Evolutionary conservation across 306 rosid species (phyloP).

Genomic region (Pachyrhizus erosus): DNA sequence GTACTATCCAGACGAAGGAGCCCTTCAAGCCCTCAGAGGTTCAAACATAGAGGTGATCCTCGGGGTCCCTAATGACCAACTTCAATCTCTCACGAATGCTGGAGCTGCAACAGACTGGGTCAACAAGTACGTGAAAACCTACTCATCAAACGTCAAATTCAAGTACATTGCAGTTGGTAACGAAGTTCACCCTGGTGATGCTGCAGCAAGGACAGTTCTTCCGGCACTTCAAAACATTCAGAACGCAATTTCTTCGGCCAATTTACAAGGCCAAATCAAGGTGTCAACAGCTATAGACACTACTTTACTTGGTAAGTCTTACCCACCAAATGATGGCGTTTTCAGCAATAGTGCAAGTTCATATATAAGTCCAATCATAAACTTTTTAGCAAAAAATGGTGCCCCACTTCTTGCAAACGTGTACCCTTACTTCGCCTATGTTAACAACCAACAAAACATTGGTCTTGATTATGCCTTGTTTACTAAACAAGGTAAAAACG

Average conservation of each 20-base stretch:
- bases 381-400: conserved; percentile 50
- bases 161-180: conserved; percentile 62
- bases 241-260: conserved; percentile 52
- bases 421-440: conserved; percentile 62
- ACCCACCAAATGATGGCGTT: conserved; percentile 57
- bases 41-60: conserved; percentile 67
- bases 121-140: conserved; percentile 47
- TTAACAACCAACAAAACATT: not conserved
- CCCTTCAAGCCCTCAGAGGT: conserved; percentile 58
- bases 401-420: conserved; percentile 79
- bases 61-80: conserved; percentile 43
- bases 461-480: conserved; percentile 60
- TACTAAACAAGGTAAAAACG: conserved; percentile 45
- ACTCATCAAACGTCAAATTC: conserved; percentile 47
- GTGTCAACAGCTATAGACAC: conserved; percentile 67
- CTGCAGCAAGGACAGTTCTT: conserved; percentile 37
- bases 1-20: conserved; percentile 47
- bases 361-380: conserved; percentile 58
- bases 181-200: conserved; percentile 47
- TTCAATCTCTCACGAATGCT: conserved; percentile 49
- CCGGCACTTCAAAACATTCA: conserved; percentile 56
- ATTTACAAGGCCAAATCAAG: conserved; percentile 58
- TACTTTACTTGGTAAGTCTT: conserved; percentile 39
- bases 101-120: conserved; percentile 59
- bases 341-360: conserved; percentile 42